Evolutionary conservation across 108 stramenopile species (phyloP).

Genomic region (Licmophora abbreviata): DNA sequence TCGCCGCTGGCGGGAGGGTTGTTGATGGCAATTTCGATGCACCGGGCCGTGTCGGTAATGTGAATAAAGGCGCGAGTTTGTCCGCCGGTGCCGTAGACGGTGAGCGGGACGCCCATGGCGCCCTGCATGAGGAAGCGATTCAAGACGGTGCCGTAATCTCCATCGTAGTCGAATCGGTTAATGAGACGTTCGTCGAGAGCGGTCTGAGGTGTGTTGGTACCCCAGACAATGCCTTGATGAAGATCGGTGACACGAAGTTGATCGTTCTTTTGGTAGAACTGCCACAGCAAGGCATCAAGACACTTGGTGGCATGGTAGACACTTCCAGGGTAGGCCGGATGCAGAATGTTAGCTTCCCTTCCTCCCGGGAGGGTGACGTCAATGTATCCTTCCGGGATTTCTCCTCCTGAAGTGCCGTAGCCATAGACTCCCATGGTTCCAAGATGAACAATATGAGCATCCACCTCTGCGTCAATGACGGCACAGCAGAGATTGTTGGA

Average conservation of each 20-base stretch:
- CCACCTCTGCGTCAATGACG: slow-evolving; percentile 88
- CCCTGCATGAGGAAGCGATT: slow-evolving; percentile 99
- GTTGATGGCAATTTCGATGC: slow-evolving; percentile 95
- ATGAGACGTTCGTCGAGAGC: slow-evolving; percentile 88
- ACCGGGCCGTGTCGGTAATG: slow-evolving; percentile 91
- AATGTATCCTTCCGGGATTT: slow-evolving; percentile 99
- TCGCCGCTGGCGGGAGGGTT: slow-evolving; percentile 91
- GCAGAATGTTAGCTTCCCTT: slow-evolving; percentile 87
- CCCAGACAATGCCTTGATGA: slow-evolving; percentile 99
- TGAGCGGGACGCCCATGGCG: slow-evolving; percentile 93
- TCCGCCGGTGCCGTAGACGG: slow-evolving; percentile 97
- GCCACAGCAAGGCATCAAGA: slow-evolving; percentile 93
- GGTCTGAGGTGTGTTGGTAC: slow-evolving; percentile 97
- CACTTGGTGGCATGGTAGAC: slow-evolving; percentile 97
- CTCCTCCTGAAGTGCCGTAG: slow-evolving; percentile 95
- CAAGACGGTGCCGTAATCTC: slow-evolving; percentile 97
- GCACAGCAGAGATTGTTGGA: slow-evolving; percentile 97
- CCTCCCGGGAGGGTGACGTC: slow-evolving; percentile 94
- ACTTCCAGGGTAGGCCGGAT: slow-evolving; percentile 96
- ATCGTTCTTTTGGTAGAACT: slow-evolving; percentile 98
- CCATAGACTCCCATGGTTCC: slow-evolving; percentile 99
- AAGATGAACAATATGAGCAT: slow-evolving; percentile 96
- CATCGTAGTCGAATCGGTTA: slow-evolving; percentile 98
- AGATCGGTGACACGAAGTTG: slow-evolving; percentile 92
- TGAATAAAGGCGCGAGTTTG: slow-evolving; percentile 98